phyloP scores from a whole-genome alignment of 257 asterid species.

The Euphrasia confusa region DNA sequence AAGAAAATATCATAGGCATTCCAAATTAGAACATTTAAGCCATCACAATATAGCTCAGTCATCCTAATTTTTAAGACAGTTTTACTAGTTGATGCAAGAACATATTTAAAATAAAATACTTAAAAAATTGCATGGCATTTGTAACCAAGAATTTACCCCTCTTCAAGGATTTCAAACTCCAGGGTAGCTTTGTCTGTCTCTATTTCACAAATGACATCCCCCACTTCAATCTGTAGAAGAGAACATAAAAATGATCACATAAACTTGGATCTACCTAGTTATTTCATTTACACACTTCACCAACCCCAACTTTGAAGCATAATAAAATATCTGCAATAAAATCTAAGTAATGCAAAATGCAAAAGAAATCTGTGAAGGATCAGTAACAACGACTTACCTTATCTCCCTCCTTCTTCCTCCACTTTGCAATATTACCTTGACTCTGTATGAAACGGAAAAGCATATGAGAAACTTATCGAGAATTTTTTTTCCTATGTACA shows the following conservation, averaged over 20 bases:
- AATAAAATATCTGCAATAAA: constrained; percentile 13
- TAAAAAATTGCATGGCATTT: constrained; percentile 6
- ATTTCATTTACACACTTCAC: constrained; percentile 15
- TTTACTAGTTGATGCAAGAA: constrained; percentile 9
- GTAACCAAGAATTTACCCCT: constrained; percentile 56
- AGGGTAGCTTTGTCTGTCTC: constrained; percentile 99
- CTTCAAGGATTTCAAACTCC: constrained; percentile 93
- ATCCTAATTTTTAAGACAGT: constrained; percentile 4
- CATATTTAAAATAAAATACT: background rate
- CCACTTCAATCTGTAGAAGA: constrained; percentile 74
- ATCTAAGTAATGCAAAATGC: constrained; percentile 9
- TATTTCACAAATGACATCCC: constrained; percentile 90
- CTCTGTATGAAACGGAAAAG: constrained; percentile 47
- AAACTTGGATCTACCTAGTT: constrained; percentile 17
- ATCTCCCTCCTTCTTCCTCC: constrained; percentile 95
- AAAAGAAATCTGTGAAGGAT: constrained; percentile 9
- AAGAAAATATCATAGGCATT: background rate
- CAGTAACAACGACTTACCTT: constrained; percentile 58
- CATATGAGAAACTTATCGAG: constrained; percentile 22
- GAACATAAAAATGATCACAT: constrained; percentile 26
- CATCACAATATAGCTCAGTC: constrained; percentile 16
- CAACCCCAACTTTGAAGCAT: constrained; percentile 16
- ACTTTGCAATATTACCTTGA: constrained; percentile 93
- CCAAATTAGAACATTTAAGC: constrained; percentile 11
- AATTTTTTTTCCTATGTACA: background rate